Base-by-base conservation (phyloP, 139 green algal species). In the Volvox africanus region DNA sequence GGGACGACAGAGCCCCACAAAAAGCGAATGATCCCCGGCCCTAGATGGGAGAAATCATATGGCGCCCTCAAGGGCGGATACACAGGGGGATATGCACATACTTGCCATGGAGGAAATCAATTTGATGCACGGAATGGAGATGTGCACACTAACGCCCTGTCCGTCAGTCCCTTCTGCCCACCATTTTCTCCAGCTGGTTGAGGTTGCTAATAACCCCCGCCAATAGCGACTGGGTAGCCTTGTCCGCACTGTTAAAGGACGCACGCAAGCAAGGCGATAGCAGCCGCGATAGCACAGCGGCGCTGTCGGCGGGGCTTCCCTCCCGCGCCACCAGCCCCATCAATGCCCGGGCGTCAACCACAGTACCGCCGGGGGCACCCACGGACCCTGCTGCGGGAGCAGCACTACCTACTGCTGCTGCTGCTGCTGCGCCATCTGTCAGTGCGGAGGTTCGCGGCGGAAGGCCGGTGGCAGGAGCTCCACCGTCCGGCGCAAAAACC, bases 111-210 rank as follows among this genome's bases (percentile, higher is more conserved):
- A 55, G n/a, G n/a, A n/a, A n/a, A n/a, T n/a, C n/a, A n/a, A 55
- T 14, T 9, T 55, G 9, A 55, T 55, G 44, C 44, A 55, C 5
- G 44, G 44, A 55, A 14, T 55, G 9, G 44, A 55, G 44, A 55
- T 55, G 44, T 55, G 44, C 44, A 55, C 44, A 55, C 9, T 9
- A 55, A 55, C 44, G 44, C 9, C 44, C 44, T n/a, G 44, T 55
- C 44, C 44, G 44, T 55, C 44, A 5, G 44, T 55, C 44, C 62
- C 17, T 19, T 55, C 11, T 20, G 33, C 82, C 32, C 76, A 92
- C 89, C 89, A 92, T 80, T 75, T 92, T 92, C 36, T 92, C 89
- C 61, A 92, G 82, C 89, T 92, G 89, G 16, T 20, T 3, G 18
- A 92, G 61, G 71, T 90, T 84, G 28, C 78, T 68, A 28, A 93